phyloP scores from a whole-genome alignment of 306 rosid species.

The Acacia crassicarpa region DNA sequence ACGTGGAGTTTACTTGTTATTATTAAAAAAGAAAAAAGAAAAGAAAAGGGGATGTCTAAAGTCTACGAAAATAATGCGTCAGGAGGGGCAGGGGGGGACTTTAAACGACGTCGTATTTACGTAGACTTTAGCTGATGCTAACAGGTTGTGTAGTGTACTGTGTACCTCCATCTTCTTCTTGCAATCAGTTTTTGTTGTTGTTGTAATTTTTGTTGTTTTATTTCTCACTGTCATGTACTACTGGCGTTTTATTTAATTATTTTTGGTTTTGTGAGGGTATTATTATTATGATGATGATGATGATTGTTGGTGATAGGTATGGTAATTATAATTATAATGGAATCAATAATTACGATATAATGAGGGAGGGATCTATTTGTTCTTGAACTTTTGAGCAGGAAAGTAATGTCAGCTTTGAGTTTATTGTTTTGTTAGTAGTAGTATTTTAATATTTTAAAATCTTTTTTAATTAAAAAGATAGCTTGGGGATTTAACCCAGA shows the following conservation, averaged over 20 bases:
- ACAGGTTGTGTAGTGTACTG: slow-evolving; percentile 25
- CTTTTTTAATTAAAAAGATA: not conserved
- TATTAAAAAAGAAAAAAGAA: not conserved
- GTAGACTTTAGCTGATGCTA: slow-evolving; percentile 50
- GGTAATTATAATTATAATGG: not conserved
- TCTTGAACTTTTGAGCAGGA: not conserved
- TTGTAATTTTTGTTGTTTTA: not conserved
- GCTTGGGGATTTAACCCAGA: not conserved
- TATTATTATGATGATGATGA: not conserved
- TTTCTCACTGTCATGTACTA: not conserved
- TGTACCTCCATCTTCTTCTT: not conserved
- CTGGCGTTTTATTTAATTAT: not conserved
- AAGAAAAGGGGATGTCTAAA: slow-evolving; percentile 18
- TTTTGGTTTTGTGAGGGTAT: not conserved
- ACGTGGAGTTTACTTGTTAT: slow-evolving; percentile 29
- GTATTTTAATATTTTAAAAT: not conserved
- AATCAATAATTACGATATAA: slow-evolving; percentile 25
- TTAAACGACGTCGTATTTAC: slow-evolving; percentile 70
- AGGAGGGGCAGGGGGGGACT: not conserved
- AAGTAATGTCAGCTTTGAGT: slow-evolving; percentile 15
- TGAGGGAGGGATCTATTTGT: not conserved
- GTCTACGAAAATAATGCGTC: slow-evolving; percentile 59
- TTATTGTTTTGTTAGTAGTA: not conserved
- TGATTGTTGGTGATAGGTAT: not conserved
- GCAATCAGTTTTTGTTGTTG: not conserved